phyloP scores from a whole-genome alignment of 805 yeast species.

The Ogataea ramenticola region DNA sequence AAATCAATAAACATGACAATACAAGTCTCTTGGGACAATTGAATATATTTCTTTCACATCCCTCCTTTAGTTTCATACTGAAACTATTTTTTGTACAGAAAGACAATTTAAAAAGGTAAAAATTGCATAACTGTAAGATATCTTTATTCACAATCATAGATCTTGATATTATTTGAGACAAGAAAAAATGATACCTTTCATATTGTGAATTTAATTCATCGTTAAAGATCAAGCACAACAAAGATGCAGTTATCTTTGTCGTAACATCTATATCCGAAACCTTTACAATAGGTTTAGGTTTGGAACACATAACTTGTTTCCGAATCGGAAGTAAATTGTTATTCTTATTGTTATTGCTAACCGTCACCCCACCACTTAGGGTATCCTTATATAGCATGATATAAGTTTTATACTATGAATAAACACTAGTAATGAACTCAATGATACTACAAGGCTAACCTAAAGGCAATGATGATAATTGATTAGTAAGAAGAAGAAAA shows the following conservation, averaged over 20 bases:
- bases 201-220: not conserved
- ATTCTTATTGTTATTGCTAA: not conserved
- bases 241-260: not conserved
- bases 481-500: not conserved
- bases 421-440: no score
- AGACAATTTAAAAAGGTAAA: not conserved
- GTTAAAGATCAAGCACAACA: not conserved
- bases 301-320: no score
- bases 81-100: not conserved
- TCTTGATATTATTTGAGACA: not conserved
- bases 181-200: not conserved
- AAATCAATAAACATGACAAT: constrained; percentile 59
- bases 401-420: no score
- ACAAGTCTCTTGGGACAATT: constrained; percentile 60
- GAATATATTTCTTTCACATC: not conserved
- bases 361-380: not conserved
- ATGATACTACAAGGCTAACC: no score
- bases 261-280: not conserved
- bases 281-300: no score
- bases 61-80: not conserved
- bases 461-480: no score
- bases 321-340: no score
- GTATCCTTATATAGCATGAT: no score
- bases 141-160: not conserved
- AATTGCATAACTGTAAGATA: not conserved